Evolutionary conservation across 2,329 filamentous ascomycete species (phyloP), one percentile per base, ranked within the genome.

Genomic region (Xylariaceae sp.): DNA sequence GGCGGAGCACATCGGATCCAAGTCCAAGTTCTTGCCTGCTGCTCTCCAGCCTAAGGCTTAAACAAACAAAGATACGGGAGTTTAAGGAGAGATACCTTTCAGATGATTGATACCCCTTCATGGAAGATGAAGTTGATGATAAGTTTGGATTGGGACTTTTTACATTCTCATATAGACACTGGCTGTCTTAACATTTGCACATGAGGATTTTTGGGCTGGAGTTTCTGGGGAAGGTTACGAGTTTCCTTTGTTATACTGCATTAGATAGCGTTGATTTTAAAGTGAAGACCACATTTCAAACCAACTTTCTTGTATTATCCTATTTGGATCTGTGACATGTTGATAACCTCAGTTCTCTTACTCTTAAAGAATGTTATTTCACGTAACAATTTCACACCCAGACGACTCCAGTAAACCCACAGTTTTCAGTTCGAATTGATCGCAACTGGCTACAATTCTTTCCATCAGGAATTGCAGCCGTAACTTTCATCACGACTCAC

Each of bases 1-100:
- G 39, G 63, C 60, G 16, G 53, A 56, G 19, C 51, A 57, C 45
- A 63, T 65, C 40, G 63, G 61, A 47, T 59, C 57, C 40, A 61
- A 63, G 59, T 61, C 61, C 16, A 64, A 63, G 48, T 51, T 63
- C 42, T 43, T 65, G 40, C 60, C 61, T 16, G 57, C 56, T 40
- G 47, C 60, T 19, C 54, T 64, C 17, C 60, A 55, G 38, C 34
- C 55, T 1, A 58, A 58, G 50, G 53, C 55, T 19, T 58, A 53
- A 50, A 50, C 22, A 6, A 49, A 36, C 46, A 38, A 16, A 33
- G 28, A 19, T 3, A 42, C 34, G 36, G 17, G 40, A 14, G 14
- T 5, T 31, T 33, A 42, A 13, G 18, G 19, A 52, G n/a, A 34
- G 2, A 28, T 5, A 18, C 19, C 38, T 11, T 12, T 10, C 22